These are phyloP conservation scores for Agarophyton chilense DNA, from an alignment of 23 red algal species.

Conservation along the genomic window DNA sequence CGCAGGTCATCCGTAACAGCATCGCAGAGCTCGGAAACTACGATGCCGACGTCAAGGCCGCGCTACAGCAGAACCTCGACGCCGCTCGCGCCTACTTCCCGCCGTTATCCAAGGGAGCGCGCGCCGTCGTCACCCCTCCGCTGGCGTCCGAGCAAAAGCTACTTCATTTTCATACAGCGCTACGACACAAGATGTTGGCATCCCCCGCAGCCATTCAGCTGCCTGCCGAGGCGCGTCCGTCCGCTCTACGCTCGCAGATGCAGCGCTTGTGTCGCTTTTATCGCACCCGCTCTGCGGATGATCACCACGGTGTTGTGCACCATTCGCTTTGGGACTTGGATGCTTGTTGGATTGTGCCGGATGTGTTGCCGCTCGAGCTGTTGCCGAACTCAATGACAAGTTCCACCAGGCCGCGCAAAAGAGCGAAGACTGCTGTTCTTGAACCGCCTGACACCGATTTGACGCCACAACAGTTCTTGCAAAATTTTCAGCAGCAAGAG, in stretches of 20 bases:
- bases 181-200: background rate
- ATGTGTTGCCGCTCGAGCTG: conserved; percentile 26
- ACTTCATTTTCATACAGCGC: background rate
- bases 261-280: background rate
- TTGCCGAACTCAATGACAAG: background rate
- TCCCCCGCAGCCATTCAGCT: conserved; percentile 22
- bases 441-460: background rate
- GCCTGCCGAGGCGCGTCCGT: background rate
- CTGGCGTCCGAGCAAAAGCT: conserved; percentile 14
- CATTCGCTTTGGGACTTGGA: conserved; percentile 12
- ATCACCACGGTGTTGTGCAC: background rate
- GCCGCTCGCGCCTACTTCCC: conserved; percentile 62
- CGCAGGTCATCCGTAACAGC: conserved; percentile 49
- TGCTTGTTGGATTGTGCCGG: conserved; percentile 37
- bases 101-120: background rate
- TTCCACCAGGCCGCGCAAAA: background rate
- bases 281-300: background rate
- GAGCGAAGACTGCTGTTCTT: background rate
- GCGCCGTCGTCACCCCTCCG: background rate
- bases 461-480: background rate
- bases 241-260: background rate
- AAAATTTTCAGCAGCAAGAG: background rate
- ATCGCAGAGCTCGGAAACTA: conserved; percentile 44
- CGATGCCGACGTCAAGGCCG: conserved; percentile 21
- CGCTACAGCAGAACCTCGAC: conserved; percentile 15